These are phyloP conservation scores for Begonia fuchsioides DNA, from an alignment of 306 rosid genomes.

Conservation along the genomic window DNA sequence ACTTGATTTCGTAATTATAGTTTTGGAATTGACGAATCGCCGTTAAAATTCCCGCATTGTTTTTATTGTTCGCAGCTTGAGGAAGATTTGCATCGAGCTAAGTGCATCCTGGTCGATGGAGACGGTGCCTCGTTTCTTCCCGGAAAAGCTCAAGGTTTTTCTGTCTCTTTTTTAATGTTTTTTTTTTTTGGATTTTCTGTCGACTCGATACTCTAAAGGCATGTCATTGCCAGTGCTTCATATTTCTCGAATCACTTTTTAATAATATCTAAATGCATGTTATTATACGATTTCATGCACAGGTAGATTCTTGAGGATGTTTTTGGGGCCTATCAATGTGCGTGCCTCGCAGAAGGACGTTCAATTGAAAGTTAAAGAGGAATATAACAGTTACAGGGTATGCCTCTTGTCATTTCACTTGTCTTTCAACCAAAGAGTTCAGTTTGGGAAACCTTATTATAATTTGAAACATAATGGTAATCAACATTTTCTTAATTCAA, in stretches of 20 bases:
- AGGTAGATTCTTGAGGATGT: constrained; percentile 84
- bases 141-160: constrained; percentile 55
- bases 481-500: too few relatives aligned
- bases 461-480: too few relatives aligned
- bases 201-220: not conserved
- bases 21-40: not conserved
- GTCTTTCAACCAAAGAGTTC: too few relatives aligned
- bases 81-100: constrained; percentile 74
- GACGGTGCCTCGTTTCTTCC: constrained; percentile 81
- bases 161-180: constrained; percentile 1
- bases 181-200: not conserved
- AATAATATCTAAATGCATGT: not conserved
- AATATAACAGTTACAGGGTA: constrained; percentile 90
- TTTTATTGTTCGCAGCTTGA: constrained; percentile 34
- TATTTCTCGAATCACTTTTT: too few relatives aligned
- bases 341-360: constrained; percentile 79
- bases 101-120: constrained; percentile 64
- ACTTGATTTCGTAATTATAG: not conserved
- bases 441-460: too few relatives aligned
- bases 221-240: not conserved
- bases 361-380: constrained; percentile 93
- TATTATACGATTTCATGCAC: not conserved
- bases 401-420: too few relatives aligned
- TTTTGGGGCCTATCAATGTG: constrained; percentile 87
- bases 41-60: not conserved